Evolutionary conservation across 2,329 filamentous ascomycete species (phyloP).

Genomic region (Xylaria sp.): DNA sequence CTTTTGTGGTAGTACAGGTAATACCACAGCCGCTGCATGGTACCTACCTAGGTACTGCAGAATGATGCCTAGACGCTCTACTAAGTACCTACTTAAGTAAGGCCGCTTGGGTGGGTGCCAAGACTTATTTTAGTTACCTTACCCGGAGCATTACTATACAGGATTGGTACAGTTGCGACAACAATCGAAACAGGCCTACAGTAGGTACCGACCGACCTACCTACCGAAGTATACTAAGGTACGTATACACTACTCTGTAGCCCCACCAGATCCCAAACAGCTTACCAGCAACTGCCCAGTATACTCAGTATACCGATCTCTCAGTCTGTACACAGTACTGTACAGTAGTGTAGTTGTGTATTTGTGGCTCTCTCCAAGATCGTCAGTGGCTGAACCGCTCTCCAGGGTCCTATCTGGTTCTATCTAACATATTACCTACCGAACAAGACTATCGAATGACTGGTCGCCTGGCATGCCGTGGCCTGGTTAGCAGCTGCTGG

Average conservation of each 20-base stretch:
- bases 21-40: slow-evolving; percentile 6
- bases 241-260: not conserved
- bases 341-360: no score
- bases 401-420: slow-evolving; percentile 5
- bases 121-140: slow-evolving; percentile 16
- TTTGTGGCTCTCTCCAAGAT: slow-evolving; percentile 27
- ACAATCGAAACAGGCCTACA: not conserved
- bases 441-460: not conserved
- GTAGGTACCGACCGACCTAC: not conserved
- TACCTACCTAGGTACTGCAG: slow-evolving; percentile 6
- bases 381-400: slow-evolving; percentile 28
- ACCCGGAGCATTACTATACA: slow-evolving; percentile 14
- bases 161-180: slow-evolving; percentile 1
- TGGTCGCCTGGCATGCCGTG: slow-evolving; percentile 1
- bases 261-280: slow-evolving; percentile 3
- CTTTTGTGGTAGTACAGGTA: not conserved
- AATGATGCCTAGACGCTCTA: slow-evolving; percentile 9
- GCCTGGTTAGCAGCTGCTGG: not conserved
- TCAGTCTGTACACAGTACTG: no score
- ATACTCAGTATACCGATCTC: no score
- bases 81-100: no score
- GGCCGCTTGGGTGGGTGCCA: not conserved
- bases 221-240: no score
- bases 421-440: not conserved
- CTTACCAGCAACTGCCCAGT: not conserved